A percentile compares a stretch with the other conserved stretches of the same genome.
phyloP scores from a whole-genome alignment of 257 asterid genomes.

The Vinca minor region DNA sequence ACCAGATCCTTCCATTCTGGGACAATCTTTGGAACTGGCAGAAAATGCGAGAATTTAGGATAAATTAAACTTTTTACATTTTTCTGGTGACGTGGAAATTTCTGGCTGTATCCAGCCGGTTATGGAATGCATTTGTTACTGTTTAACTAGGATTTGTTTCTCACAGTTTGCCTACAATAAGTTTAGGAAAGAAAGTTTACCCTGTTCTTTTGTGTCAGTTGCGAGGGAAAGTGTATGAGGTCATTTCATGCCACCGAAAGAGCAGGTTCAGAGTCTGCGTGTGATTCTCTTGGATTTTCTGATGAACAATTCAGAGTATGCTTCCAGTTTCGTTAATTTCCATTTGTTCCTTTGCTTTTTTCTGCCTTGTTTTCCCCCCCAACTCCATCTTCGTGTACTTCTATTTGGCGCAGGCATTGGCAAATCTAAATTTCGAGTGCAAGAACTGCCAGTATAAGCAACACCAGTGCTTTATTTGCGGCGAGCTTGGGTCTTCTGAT shows the following conservation, averaged over 20 bases:
- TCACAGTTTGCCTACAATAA: not conserved
- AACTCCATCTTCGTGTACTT: not conserved
- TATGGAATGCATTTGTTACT: not conserved
- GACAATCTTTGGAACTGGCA: not conserved
- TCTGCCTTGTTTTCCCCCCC: not conserved
- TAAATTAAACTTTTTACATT: too few relatives aligned
- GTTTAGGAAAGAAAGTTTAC: not conserved
- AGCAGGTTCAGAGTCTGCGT: conserved; percentile 52
- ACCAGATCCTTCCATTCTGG: not conserved
- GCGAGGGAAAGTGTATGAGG: conserved; percentile 91
- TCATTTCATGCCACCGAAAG: conserved; percentile 67
- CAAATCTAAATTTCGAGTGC: conserved; percentile 38
- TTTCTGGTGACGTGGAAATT: too few relatives aligned
- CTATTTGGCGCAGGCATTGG: not conserved
- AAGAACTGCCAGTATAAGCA: conserved; percentile 59
- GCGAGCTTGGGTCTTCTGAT: conserved; percentile 79
- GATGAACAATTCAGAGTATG: conserved; percentile 46
- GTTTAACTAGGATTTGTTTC: not conserved
- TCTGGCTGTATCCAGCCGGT: too few relatives aligned
- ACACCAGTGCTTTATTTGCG: conserved; percentile 86
- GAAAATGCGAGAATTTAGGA: not conserved
- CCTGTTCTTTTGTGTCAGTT: conserved; percentile 28
- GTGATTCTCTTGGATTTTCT: conserved; percentile 54
- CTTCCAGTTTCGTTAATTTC: not conserved
- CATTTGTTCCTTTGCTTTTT: conserved; percentile 1